Base-by-base conservation (phyloP, 352 stramenopile genomes). In the Phytophthora parvispora region DNA sequence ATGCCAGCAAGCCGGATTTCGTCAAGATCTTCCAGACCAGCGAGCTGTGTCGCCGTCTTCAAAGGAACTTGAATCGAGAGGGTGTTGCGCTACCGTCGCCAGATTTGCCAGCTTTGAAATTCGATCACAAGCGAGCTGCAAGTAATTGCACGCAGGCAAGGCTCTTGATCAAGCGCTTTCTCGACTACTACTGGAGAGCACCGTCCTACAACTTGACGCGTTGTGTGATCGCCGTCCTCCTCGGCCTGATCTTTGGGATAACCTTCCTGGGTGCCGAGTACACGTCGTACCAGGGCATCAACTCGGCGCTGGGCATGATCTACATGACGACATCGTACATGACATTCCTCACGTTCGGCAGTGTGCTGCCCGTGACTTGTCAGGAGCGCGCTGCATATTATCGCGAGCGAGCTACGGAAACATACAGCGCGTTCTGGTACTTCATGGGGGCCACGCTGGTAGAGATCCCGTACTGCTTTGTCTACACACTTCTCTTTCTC, bases 171-270 rank as follows among this genome's bases (percentile, higher is more conserved):
- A 6, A n/a, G n/a, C n/a, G n/a, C n/a, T n/a, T n/a, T n/a, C n/a
- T n/a, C n/a, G n/a, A n/a, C n/a, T n/a, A n/a, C n/a, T 86, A 88
- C 55, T 86, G 77, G 77, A 72, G 78, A 31, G 84, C 73, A 12
- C 87, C 92, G 16, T 83, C 80, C 43, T 97, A 97, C 75, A 97
- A 96, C 70, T 60, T 92, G 18, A 84, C 86, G n/a, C n/a, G n/a
- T 13, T 80, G 93, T 16, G 64, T 86, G 9, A 15, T 94, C 78
- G 42, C 25, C n/a, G n/a, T 83, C 15, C 29, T 90, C 0, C 81
- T 97, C 28, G 87, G 81, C 6, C 62, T 97, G n/a, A 77, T 98
- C 45, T 90, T 98, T 20, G 89, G 82, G n/a, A n/a, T n/a, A n/a
- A n/a, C n/a, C n/a, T n/a, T n/a, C n/a, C n/a, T n/a, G n/a, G n/a